Evolutionary conservation across 2,329 filamentous ascomycete species (phyloP), one percentile per base, ranked within the genome.

Genomic region (Fusarium globosum): DNA sequence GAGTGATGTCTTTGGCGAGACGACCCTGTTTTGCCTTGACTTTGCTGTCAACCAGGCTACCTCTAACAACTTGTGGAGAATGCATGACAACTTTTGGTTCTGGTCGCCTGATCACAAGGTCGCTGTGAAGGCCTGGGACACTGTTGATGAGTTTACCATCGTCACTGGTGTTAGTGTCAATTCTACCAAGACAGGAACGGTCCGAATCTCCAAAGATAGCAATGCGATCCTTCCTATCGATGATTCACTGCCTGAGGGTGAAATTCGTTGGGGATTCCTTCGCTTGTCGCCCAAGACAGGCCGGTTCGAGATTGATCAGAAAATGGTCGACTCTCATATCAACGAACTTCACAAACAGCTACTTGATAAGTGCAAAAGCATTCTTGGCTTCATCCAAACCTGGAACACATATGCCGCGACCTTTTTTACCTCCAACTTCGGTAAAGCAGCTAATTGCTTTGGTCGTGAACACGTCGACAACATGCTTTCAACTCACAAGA

Each of bases 1-100:
- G 4, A 90, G 88, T 28, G 86, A 90, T 39, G 81, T 89, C 14
- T 87, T 92, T 61, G 88, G 89, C 1, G 91, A 93, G 77, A 81
- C 84, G 0, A 81, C 91, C 1, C 81, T 93, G 0, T 93, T 93
- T 75, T 90, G 88, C 67, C 86, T 93, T 73, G 91, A 93, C 76
- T 90, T 89, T 75, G 85, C 90, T 1, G 86, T 93, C 62, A 92
- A 92, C 64, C 86, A 88, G 66, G 80, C 82, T 4, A 89, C 90
- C 0, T 75, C 80, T 0, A 81, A 82, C 4, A 82, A 85, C n/a
- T 79, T 92, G 16, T 90, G 90, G 78, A 88, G 91, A 18, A 83
- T 92, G 42, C 87, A 91, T 58, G 91, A 92, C 70, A 90, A 92
- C 71, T 84, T 92, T 58, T 93, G 90, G 90, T 90, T 92, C 77